These are phyloP conservation scores for Hyparrhenia diplandra DNA, from an alignment of 176 grass and related monocot species.

Conservation along the genomic window DNA sequence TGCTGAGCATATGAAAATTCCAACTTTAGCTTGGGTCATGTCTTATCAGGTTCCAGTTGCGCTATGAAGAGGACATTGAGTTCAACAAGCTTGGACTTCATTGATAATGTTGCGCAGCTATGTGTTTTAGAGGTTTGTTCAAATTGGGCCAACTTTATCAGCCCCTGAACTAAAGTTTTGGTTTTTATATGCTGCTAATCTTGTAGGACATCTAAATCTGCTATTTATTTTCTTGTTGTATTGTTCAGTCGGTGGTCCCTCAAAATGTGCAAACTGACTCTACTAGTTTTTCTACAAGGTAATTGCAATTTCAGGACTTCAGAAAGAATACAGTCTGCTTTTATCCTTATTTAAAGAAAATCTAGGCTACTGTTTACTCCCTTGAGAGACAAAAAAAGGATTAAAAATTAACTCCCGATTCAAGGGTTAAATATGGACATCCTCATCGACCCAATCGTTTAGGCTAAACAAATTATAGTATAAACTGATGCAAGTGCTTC, in stretches of 20 bases:
- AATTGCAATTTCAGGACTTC: constrained; percentile 28
- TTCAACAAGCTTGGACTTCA: constrained; percentile 79
- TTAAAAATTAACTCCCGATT: neutral
- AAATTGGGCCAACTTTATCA: constrained; percentile 14
- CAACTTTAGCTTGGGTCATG: neutral
- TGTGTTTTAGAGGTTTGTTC: constrained; percentile 87
- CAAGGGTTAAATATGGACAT: neutral
- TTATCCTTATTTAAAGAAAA: neutral
- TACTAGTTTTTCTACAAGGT: constrained; percentile 51
- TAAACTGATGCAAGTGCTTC: neutral
- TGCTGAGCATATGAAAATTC: neutral
- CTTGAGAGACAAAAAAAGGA: neutral
- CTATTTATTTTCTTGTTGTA: constrained; percentile 27
- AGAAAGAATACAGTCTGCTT: constrained; percentile 3
- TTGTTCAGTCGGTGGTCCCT: constrained; percentile 46
- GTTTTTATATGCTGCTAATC: neutral
- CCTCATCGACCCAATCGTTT: neutral
- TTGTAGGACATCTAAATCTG: constrained; percentile 21
- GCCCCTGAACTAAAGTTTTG: neutral
- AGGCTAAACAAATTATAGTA: neutral
- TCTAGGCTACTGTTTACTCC: neutral
- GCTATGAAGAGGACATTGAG: constrained; percentile 73
- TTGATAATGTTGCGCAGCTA: constrained; percentile 91
- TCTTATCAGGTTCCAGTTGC: constrained; percentile 70
- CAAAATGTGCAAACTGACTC: constrained; percentile 41